Evolutionary conservation across 139 green algal genomes (phyloP).

Genomic region (Chlamydomonas incerta): DNA sequence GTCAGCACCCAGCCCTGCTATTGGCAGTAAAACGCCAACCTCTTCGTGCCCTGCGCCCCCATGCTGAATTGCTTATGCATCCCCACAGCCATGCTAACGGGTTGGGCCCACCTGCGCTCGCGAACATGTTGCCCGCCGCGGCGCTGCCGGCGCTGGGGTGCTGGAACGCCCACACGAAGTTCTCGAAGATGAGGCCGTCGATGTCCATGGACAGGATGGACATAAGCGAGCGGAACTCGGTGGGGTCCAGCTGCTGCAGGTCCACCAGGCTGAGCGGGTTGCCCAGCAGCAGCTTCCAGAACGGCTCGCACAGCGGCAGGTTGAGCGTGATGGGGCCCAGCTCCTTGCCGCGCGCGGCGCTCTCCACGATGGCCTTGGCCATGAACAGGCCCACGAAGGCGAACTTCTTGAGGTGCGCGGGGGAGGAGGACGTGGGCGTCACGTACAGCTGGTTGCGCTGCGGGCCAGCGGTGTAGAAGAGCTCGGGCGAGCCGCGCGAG

Average conservation of each 20-base stretch:
- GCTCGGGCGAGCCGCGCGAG: slow-evolving; percentile 61
- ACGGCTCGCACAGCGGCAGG: slow-evolving; percentile 70
- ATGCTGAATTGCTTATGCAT: too few species aligned
- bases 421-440: slow-evolving; percentile 61
- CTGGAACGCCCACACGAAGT: slow-evolving; percentile 70
- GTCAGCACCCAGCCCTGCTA: too few species aligned
- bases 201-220: slow-evolving; percentile 73
- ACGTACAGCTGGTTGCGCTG: slow-evolving; percentile 71
- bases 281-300: slow-evolving; percentile 77
- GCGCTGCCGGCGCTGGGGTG: slow-evolving; percentile 44
- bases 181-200: slow-evolving; percentile 74
- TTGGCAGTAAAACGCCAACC: too few species aligned
- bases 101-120: too few species aligned
- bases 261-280: slow-evolving; percentile 70
- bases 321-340: slow-evolving; percentile 72
- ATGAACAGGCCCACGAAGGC: slow-evolving; percentile 72
- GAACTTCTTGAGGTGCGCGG: slow-evolving; percentile 71
- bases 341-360: slow-evolving; percentile 66
- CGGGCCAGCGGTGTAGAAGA: slow-evolving; percentile 66
- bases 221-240: slow-evolving; percentile 69
- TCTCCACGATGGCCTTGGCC: slow-evolving; percentile 74
- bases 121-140: background rate
- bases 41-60: too few species aligned
- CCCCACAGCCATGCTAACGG: too few species aligned
- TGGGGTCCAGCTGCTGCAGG: slow-evolving; percentile 64